These are phyloP conservation scores for Aspergillus fumigatus DNA, from an alignment of 2,329 filamentous ascomycete genomes.

Conservation along the genomic window DNA sequence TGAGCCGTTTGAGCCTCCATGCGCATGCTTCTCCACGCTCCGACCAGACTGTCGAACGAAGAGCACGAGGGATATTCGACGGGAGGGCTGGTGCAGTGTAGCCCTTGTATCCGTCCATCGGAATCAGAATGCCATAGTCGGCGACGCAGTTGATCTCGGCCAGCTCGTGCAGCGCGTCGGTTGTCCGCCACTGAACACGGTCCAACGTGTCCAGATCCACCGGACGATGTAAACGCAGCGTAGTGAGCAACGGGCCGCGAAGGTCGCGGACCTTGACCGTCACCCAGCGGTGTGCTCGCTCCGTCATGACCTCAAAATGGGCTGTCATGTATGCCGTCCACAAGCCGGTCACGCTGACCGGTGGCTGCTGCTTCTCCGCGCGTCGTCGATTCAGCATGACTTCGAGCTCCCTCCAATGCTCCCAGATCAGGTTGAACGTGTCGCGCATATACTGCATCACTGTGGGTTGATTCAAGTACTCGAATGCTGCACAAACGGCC, in stretches of 20 bases:
- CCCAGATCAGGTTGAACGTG: slow-evolving; percentile 22
- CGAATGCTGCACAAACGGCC: slow-evolving; percentile 18
- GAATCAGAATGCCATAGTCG: slow-evolving; percentile 20
- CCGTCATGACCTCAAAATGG: slow-evolving; percentile 20
- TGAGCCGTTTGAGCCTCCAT: slow-evolving; percentile 7
- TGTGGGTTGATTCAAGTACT: slow-evolving; percentile 19
- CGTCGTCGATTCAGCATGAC: slow-evolving; percentile 13
- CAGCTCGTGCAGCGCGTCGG: slow-evolving; percentile 11
- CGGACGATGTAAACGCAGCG: slow-evolving; percentile 4
- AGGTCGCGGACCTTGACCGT: slow-evolving; percentile 11
- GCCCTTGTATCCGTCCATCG: slow-evolving; percentile 23
- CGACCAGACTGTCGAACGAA: background rate
- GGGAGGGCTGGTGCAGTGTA: background rate
- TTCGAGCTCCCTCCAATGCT: slow-evolving; percentile 13
- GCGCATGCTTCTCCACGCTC: slow-evolving; percentile 6
- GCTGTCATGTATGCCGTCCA: slow-evolving; percentile 20
- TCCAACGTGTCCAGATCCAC: background rate
- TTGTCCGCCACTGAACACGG: slow-evolving; percentile 12
- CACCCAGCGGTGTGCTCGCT: slow-evolving; percentile 22
- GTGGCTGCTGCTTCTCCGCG: background rate
- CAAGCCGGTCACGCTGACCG: slow-evolving; percentile 12
- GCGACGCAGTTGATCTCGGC: slow-evolving; percentile 10
- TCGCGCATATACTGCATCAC: slow-evolving; percentile 14
- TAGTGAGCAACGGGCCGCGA: slow-evolving; percentile 9
- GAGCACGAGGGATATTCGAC: background rate